Base-by-base conservation (phyloP, 352 stramenopile species). In the Phytopythium oedochilum region DNA sequence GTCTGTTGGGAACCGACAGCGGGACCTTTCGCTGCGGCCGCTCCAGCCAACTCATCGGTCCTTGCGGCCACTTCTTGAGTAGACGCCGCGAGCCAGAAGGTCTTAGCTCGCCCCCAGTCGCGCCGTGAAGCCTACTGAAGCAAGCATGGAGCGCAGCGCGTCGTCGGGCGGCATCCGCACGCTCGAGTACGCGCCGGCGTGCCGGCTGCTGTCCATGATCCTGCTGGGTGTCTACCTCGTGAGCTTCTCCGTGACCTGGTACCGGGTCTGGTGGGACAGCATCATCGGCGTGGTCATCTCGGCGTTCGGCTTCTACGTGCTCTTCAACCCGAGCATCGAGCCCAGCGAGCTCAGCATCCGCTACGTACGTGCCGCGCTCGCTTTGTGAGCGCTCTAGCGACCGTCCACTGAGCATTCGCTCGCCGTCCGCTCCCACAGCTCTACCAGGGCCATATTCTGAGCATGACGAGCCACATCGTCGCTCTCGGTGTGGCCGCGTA, bases 221-320 rank as follows among this genome's bases (percentile, higher is more conserved):
- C 60, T 84, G 23, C 35, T 87, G 32, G 65, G 48, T 11, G 48
- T 89, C 28, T 87, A 77, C 65, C 20, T 73, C 35, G 50, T 78
- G 50, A 86, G 78, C 63, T 88, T 92, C 65, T 70, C 71, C 18
- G 64, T 86, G n/a, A 85, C 79, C 32, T 92, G 83, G 83, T 90
- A 89, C 66, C 67, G 70, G 39, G 78, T 92, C 34, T 92, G 77
- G 78, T 92, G 82, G 82, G 82, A 92, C 64, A 80, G 77, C 35
- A 57, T 87, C 59, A 77, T 90, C 40, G 74, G 71, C 5, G 34
- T 92, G 4, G 22, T 61, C 12, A 73, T 88, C 25, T 73, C 70
- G 25, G 42, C 47, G 17, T 71, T 66, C 25, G 83, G 79, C 28
- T 89, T 85, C 58, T 86, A 78, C 60, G 59, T 54, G 31, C 68